Percentiles rank a stretch among this genome's conserved stretches.
phyloP scores from a whole-genome alignment of 1,284 basidiomycete genomes.

The Rhodotorula sp. region DNA sequence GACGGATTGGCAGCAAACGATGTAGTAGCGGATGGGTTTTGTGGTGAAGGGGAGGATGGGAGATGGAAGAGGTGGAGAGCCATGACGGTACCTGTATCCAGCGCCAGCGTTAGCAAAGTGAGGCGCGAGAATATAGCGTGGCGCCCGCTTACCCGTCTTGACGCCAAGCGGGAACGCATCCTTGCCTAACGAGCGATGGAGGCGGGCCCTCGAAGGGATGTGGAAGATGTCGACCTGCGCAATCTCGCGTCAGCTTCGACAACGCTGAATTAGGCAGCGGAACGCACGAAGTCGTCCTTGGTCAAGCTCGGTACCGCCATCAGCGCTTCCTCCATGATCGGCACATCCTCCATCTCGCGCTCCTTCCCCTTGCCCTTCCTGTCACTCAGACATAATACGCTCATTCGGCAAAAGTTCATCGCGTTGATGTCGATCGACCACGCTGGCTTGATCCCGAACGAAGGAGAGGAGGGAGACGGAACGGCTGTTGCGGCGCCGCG shows the following conservation, averaged over 20 bases:
- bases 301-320: constrained; percentile 41
- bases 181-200: constrained; percentile 40
- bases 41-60: background rate
- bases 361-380: constrained; percentile 1
- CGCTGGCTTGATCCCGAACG: background rate
- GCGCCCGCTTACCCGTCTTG: constrained; percentile 34
- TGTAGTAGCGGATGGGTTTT: background rate
- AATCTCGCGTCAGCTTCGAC: background rate
- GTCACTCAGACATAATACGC: constrained; percentile 15
- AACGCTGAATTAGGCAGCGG: rapidly evolving
- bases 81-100: constrained; percentile 41
- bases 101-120: background rate
- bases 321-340: constrained; percentile 15
- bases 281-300: constrained; percentile 38
- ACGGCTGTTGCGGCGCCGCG: background rate
- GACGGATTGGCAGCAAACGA: background rate
- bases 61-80: constrained; percentile 27
- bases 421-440: constrained; percentile 42
- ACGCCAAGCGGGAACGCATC: constrained; percentile 21
- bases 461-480: background rate
- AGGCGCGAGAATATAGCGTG: too few relatives aligned
- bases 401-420: constrained; percentile 42
- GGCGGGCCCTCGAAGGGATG: constrained; percentile 28
- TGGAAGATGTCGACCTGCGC: constrained; percentile 43
- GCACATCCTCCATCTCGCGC: background rate